Evolutionary conservation across 1,139 yeast species (phyloP).

Genomic region (Meyerozyma athensensis): DNA sequence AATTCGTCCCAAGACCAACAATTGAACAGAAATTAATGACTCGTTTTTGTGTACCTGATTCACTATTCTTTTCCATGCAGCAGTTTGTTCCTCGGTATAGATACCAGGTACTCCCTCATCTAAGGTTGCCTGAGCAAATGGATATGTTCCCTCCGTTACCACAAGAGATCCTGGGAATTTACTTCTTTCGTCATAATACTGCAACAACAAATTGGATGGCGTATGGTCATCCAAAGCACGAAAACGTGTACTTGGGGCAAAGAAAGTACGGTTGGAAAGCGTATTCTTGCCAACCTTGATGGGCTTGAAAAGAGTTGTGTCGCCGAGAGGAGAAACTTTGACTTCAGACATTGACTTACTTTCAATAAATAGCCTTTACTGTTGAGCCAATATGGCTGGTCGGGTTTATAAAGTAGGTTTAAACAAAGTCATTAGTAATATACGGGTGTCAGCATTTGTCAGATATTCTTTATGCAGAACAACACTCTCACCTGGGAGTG

Average conservation of each 20-base stretch:
- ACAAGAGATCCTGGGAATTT: constrained; percentile 11
- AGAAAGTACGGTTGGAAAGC: constrained; percentile 12
- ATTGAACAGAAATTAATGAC: constrained; percentile 11
- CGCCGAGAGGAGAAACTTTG: constrained; percentile 16
- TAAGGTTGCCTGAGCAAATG: constrained; percentile 5
- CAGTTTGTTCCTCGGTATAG: constrained; percentile 10
- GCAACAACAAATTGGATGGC: constrained; percentile 11
- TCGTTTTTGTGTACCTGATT: constrained; percentile 12
- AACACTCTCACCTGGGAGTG: too few species aligned
- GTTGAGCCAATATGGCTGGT: too few species aligned
- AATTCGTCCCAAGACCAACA: constrained; percentile 19
- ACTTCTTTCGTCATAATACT: constrained; percentile 12
- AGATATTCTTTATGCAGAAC: too few species aligned
- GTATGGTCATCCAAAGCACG: constrained; percentile 11
- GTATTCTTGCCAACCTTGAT: constrained; percentile 13
- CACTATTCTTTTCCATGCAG: constrained; percentile 11
- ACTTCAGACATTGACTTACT: constrained; percentile 11
- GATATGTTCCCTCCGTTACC: constrained; percentile 12
- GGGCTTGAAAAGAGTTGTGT: constrained; percentile 24
- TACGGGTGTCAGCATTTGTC: too few species aligned
- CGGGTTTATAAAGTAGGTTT: too few species aligned
- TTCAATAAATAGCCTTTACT: constrained; percentile 26
- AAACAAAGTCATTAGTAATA: too few species aligned
- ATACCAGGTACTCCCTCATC: constrained; percentile 10
- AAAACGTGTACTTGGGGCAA: constrained; percentile 15